Evolutionary conservation across 345 rosid genomes (phyloP).

Genomic region (Moringa oleifera): DNA sequence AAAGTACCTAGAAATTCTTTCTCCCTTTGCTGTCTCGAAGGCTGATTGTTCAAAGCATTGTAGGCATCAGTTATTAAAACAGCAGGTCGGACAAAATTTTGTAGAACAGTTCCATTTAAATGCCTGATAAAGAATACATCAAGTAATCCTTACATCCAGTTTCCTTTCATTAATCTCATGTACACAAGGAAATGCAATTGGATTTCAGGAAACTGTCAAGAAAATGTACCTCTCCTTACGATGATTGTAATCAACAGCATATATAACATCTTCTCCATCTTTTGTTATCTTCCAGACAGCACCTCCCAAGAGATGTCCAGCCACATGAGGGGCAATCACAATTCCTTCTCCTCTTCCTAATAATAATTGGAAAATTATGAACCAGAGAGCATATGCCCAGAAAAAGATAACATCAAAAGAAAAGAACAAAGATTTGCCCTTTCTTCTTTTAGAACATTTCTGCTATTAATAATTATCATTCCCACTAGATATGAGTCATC

Average conservation of each 20-base stretch:
- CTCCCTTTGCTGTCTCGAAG: constrained; percentile 81
- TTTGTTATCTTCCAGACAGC: constrained; percentile 95
- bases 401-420: no score
- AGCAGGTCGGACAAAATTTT: constrained; percentile 92
- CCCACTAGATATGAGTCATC: not conserved
- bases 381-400: not conserved
- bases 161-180: not conserved
- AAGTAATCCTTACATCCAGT: constrained; percentile 3
- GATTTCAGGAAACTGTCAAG: constrained; percentile 15
- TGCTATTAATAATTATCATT: not conserved
- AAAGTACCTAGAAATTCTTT: constrained; percentile 62
- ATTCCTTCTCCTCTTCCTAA: constrained; percentile 96
- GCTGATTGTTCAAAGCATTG: constrained; percentile 81
- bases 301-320: constrained; percentile 97
- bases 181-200: constrained; percentile 1
- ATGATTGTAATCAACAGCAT: constrained; percentile 96
- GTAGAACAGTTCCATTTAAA: constrained; percentile 92
- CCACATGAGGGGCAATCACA: constrained; percentile 91
- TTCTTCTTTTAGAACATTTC: no score
- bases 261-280: constrained; percentile 96
- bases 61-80: constrained; percentile 93
- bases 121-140: constrained; percentile 53
- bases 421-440: no score
- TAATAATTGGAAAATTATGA: not conserved
- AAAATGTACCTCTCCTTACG: constrained; percentile 78